Evolutionary conservation across 228 moss, liverwort and hornwort genomes (phyloP), one percentile per base, ranked within the genome.

Genomic region (Sphagnum fallax): DNA sequence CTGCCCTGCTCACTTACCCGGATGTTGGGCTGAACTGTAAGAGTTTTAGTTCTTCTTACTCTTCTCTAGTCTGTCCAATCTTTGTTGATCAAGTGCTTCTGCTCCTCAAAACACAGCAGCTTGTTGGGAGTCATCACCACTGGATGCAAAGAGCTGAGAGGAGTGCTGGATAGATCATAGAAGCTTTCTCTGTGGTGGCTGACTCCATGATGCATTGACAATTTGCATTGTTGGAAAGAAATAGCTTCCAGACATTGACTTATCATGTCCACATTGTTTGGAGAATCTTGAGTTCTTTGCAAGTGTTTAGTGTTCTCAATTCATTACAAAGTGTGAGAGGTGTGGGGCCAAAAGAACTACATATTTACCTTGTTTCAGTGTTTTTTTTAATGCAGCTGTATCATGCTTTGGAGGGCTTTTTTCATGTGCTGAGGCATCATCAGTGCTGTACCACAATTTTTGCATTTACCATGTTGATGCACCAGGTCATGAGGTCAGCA

Each of bases 401-500:
- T 83, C 91, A 6, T 96, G 93, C 70, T 96, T 89, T 72, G 90
- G 93, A 67, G 89, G 89, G 1, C 80, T 96, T 6, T 91, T 94
- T 62, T 89, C 91, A 0, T 89, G 89, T 61, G 87, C 91, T 0
- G 94, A 94, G 76, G 94, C 94, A 3, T 84, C 94, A n/a, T 87
- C 89, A 1, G 77, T 91, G 47, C 77, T 94, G 10, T 78, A 91
- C 14, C 91, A 94, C 71, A 94, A 94, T 72, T 94, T 94, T 51
- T 94, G 94, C 71, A 83, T 94, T 16, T 94, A 91, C 70, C 94
- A 94, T 53, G 72, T 94, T 69, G 91, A 94, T 64, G 89, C 94
- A 1, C 94, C 94, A 8, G 94, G 94, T 48, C 94, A 94, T 64
- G 91, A 94, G 94, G 89, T 90, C 18, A 52, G 80, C 18, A 14